Evolutionary conservation across 2,329 filamentous ascomycete species (phyloP).

Genomic region (Curvularia eragrostidis): DNA sequence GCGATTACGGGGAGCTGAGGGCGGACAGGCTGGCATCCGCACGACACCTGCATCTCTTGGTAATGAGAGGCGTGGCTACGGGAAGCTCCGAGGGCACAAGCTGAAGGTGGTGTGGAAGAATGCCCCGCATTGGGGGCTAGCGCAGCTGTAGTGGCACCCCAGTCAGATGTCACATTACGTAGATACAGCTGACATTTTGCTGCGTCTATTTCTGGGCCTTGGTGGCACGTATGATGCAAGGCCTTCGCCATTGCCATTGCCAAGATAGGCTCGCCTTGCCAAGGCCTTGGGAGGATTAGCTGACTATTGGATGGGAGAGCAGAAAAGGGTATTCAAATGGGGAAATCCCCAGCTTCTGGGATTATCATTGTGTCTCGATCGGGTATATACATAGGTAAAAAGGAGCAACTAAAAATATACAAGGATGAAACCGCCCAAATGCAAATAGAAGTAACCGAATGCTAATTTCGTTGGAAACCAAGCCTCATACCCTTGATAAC

Average conservation of each 20-base stretch:
- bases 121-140: slow-evolving; percentile 1
- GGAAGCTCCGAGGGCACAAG: not conserved
- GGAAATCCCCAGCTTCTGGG: not conserved
- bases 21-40: not conserved
- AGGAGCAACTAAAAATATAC: slow-evolving; percentile 5
- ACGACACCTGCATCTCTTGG: not conserved
- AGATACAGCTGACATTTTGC: not conserved
- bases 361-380: not conserved
- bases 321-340: not conserved
- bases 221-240: not conserved
- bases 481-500: not conserved
- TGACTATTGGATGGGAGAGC: not conserved
- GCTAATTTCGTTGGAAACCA: not conserved
- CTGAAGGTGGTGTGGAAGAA: not conserved
- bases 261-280: not conserved
- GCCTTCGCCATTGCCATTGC: not conserved
- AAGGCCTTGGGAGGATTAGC: not conserved
- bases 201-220: not conserved
- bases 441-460: not conserved
- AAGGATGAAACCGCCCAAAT: slow-evolving; percentile 6
- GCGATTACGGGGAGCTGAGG: not conserved
- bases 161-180: slow-evolving; percentile 1
- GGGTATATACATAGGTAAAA: slow-evolving; percentile 3
- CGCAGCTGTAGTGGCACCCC: not conserved
- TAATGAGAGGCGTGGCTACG: not conserved